Evolutionary conservation across 2,329 filamentous ascomycete species (phyloP), one percentile per base, ranked within the genome.

Genomic region (Epichloe aotearoae): DNA sequence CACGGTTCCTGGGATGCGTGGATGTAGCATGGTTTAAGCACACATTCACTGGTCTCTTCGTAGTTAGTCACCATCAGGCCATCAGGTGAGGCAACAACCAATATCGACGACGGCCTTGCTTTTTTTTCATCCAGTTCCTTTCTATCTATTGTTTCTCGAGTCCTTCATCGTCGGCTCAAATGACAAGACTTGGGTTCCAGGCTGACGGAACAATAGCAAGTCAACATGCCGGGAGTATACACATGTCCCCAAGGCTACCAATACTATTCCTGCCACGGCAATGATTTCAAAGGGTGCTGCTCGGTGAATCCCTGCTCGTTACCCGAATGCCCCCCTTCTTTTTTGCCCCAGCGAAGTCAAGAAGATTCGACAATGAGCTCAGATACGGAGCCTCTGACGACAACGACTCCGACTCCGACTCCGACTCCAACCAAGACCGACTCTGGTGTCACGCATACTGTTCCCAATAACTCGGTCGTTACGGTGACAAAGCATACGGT

Each of bases 281-380:
- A 61, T 55, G 54, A 55, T 34, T 74, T 70, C 55, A 51, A 47
- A 3, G 74, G 72, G 17, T 78, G 76, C 56, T 78, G 74, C 58
- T 58, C 62, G 14, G 58, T 65, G 14, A 59, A 74, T 53, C 67
- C 73, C 15, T 78, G 75, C 57, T 50, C 54, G 3, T 47, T 61
- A 46, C 43, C 50, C 10, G 39, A 19, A 10, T 53, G 41, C 19
- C 37, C 50, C 20, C 42, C 30, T 26, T 3, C 54, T 51, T 34
- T 26, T 17, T 6, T 73, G 69, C 51, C 66, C 65, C 10, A 56
- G 52, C 37, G 44, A 52, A 4, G 43, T 4, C 47, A 40, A 8
- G 14, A 15, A 3, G 37, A 33, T 47, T 15, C 15, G 46, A 2
- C n/a, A 12, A 40, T 3, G 4, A 19, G 23, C 6, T 30, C 37